A percentile compares a stretch with the other conserved stretches of the same genome.
Conservation (phyloP, 2,329 filamentous ascomycete genomes). For the Colletotrichum salicis region DNA sequence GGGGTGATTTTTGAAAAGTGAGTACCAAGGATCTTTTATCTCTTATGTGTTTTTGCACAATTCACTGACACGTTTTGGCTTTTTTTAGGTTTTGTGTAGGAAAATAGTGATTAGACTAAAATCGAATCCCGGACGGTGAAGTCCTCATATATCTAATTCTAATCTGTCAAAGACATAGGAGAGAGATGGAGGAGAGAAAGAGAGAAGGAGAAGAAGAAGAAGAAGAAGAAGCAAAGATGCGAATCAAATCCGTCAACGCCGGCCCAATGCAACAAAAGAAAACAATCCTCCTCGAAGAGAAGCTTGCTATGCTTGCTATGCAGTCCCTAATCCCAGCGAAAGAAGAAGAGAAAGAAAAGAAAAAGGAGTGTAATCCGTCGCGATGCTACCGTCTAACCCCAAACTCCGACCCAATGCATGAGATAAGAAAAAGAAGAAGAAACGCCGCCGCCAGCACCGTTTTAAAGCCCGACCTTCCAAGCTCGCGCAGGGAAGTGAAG, state of each 20-base stretch:
- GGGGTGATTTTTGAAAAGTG: conserved; percentile 98
- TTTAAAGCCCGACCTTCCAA: neutral
- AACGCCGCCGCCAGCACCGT: conserved; percentile 25
- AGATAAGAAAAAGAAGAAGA: neutral
- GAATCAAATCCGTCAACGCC: neutral
- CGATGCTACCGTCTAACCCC: neutral
- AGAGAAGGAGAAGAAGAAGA: neutral
- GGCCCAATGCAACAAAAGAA: neutral
- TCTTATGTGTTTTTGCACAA: neutral
- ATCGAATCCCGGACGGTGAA: conserved; percentile 9
- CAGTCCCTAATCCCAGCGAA: neutral
- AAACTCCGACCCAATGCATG: conserved; percentile 31
- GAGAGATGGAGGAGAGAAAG: neutral
- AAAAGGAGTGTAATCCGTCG: conserved; percentile 17
- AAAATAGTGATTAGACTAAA: conserved; percentile 50
- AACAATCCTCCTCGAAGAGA: neutral
- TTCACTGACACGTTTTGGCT: neutral
- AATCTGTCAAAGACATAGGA: neutral
- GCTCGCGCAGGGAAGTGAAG: neutral
- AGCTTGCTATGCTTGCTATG: neutral
- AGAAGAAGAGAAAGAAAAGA: neutral
- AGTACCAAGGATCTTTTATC: conserved; percentile 47
- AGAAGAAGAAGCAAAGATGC: neutral
- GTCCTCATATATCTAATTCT: conserved; percentile 29
- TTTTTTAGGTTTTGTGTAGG: conserved; percentile 64